These are phyloP conservation scores for Pseudogymnoascus sp. DNA, from an alignment of 2,329 filamentous ascomycete genomes.

Conservation along the genomic window DNA sequence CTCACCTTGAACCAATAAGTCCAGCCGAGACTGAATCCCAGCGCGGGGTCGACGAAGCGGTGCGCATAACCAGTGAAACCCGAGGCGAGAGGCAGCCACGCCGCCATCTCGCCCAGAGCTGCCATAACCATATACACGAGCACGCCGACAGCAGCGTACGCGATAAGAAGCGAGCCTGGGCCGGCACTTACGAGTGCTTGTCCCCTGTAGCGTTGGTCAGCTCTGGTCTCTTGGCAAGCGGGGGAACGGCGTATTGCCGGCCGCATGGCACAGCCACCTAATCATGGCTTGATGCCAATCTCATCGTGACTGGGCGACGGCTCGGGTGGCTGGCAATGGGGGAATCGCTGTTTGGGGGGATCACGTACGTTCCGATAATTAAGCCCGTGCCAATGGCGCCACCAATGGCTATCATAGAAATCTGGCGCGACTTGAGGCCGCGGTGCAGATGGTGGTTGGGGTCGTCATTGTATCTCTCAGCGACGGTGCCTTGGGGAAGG, in stretches of 20 bases:
- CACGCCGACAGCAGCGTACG: conserved; percentile 60
- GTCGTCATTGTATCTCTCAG: conserved; percentile 15
- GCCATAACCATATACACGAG: conserved; percentile 78
- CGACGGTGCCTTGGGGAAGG: background rate
- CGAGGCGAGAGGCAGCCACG: conserved; percentile 68
- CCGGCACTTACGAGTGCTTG: conserved; percentile 25
- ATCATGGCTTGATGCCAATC: conserved; percentile 30
- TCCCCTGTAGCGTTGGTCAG: conserved; percentile 22
- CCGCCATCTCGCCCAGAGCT: conserved; percentile 74
- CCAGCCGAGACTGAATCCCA: conserved; percentile 63
- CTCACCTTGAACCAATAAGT: conserved; percentile 27
- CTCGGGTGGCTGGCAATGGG: background rate
- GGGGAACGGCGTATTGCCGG: conserved; percentile 32
- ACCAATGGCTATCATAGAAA: conserved; percentile 62
- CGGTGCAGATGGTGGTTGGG: conserved; percentile 35
- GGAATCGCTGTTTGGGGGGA: conserved; percentile 12
- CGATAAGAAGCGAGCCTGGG: conserved; percentile 62
- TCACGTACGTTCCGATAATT: conserved; percentile 53
- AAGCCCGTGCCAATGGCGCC: conserved; percentile 66
- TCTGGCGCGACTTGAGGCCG: conserved; percentile 45
- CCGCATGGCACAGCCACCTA: background rate
- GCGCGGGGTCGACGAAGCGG: conserved; percentile 70
- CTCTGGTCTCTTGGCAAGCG: conserved; percentile 29
- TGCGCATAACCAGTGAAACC: conserved; percentile 77
- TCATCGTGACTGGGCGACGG: background rate